These are phyloP conservation scores for Pseudonitzschia delicatissima DNA, from an alignment of 108 stramenopile genomes.

Conservation along the genomic window DNA sequence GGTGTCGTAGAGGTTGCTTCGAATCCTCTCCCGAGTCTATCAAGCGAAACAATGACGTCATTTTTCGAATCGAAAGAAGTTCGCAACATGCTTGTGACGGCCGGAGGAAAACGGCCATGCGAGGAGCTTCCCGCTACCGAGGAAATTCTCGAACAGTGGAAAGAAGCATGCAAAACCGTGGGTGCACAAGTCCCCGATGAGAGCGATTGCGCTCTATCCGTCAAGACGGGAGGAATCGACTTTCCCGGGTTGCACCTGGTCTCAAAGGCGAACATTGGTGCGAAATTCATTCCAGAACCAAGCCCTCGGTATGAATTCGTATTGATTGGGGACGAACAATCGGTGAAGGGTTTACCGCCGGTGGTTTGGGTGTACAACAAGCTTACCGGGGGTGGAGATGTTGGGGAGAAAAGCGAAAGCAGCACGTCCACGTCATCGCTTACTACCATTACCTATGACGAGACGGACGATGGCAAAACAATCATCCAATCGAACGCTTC, in stretches of 20 bases:
- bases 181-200: conserved; percentile 11
- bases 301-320: conserved; percentile 30
- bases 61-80: conserved; percentile 1
- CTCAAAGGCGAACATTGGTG: conserved; percentile 29
- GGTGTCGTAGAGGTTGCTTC: background rate
- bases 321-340: conserved; percentile 26
- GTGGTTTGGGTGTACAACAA: conserved; percentile 50
- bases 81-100: conserved; percentile 22
- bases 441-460: conserved; percentile 19
- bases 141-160: conserved; percentile 11
- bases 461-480: background rate
- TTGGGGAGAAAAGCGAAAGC: conserved; percentile 4
- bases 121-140: background rate
- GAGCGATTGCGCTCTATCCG: conserved; percentile 16
- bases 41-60: background rate
- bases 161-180: background rate
- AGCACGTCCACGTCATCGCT: background rate
- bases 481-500: conserved; percentile 16
- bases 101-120: conserved; percentile 18
- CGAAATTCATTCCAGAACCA: conserved; percentile 21
- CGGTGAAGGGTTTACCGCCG: conserved; percentile 25
- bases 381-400: conserved; percentile 32
- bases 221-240: conserved; percentile 33
- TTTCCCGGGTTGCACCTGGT: conserved; percentile 45
- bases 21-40: conserved; percentile 11